Conservation (phyloP, 2,329 filamentous ascomycete genomes). For the Colletotrichum sp. region DNA sequence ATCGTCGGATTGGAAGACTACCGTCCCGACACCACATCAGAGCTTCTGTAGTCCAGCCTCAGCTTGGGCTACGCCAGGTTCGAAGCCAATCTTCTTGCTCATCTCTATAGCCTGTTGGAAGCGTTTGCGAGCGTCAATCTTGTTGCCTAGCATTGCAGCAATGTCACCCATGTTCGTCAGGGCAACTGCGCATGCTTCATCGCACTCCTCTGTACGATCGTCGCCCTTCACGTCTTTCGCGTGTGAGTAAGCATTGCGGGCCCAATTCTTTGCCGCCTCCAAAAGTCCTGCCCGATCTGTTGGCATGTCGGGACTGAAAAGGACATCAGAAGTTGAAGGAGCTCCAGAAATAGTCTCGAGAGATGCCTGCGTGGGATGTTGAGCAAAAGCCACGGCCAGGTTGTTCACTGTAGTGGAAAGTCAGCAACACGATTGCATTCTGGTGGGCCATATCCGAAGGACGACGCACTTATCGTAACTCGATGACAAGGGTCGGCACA, state of each 20-base stretch:
- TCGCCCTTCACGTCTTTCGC: slow-evolving; percentile 69
- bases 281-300: slow-evolving; percentile 66
- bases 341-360: slow-evolving; percentile 11
- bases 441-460: background rate
- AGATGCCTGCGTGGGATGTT: slow-evolving; percentile 56
- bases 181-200: slow-evolving; percentile 81
- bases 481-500: slow-evolving; percentile 75
- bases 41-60: slow-evolving; percentile 48
- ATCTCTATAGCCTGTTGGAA: slow-evolving; percentile 73
- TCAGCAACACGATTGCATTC: slow-evolving; percentile 5
- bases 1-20: background rate
- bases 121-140: slow-evolving; percentile 66
- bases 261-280: slow-evolving; percentile 78
- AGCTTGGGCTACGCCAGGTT: slow-evolving; percentile 57
- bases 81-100: slow-evolving; percentile 58
- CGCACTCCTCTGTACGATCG: slow-evolving; percentile 77
- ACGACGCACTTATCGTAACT: slow-evolving; percentile 72
- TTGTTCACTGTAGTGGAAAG: slow-evolving; percentile 71
- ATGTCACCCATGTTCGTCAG: slow-evolving; percentile 89
- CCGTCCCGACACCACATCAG: background rate
- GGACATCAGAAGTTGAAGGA: slow-evolving; percentile 1
- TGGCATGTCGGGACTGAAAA: slow-evolving; percentile 29
- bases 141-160: slow-evolving; percentile 74
- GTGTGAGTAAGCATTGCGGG: slow-evolving; percentile 74
- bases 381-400: slow-evolving; percentile 74